A percentile compares a stretch with the other conserved stretches of the same genome.
These are phyloP conservation scores for Pichia terricola DNA, from an alignment of 1,139 yeast species.

Conservation along the genomic window DNA sequence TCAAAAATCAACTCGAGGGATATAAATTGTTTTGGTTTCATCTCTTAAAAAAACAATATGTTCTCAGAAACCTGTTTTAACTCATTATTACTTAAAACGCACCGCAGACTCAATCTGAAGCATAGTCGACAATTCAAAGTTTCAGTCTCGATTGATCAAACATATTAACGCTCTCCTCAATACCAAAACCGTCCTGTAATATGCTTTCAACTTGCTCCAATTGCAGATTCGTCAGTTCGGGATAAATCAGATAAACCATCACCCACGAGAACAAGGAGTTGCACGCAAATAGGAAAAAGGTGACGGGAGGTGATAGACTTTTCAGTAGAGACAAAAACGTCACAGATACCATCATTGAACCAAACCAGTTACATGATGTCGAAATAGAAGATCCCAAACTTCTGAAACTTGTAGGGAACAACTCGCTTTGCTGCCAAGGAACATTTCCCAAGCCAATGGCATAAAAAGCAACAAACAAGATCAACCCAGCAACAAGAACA, in stretches of 20 bases:
- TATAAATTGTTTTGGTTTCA: no score
- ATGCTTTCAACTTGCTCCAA: constrained; percentile 47
- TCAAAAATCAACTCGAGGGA: no score
- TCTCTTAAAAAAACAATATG: no score
- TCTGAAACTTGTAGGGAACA: constrained; percentile 48
- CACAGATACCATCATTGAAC: constrained; percentile 44
- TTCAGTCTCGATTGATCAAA: constrained; percentile 16
- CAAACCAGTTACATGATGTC: constrained; percentile 50
- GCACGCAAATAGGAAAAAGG: constrained; percentile 43
- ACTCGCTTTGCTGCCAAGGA: constrained; percentile 57
- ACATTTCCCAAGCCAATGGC: constrained; percentile 52
- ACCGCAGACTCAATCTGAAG: no score
- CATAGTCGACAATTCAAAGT: no score
- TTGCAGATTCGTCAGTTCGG: constrained; percentile 48
- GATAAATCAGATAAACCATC: constrained; percentile 40
- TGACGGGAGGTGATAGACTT: constrained; percentile 44
- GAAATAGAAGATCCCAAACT: constrained; percentile 49
- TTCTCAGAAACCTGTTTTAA: no score
- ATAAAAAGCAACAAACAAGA: constrained; percentile 42
- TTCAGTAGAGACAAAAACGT: constrained; percentile 48
- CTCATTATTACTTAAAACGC: no score
- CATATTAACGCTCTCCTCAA: constrained; percentile 33
- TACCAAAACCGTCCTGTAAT: constrained; percentile 41
- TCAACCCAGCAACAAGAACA: constrained; percentile 38
- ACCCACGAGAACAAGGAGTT: constrained; percentile 38